Percentiles rank a stretch among this genome's conserved stretches.
phyloP scores from a whole-genome alignment of 2,329 filamentous ascomycete species.

The Decorospora gaudefroyi region DNA sequence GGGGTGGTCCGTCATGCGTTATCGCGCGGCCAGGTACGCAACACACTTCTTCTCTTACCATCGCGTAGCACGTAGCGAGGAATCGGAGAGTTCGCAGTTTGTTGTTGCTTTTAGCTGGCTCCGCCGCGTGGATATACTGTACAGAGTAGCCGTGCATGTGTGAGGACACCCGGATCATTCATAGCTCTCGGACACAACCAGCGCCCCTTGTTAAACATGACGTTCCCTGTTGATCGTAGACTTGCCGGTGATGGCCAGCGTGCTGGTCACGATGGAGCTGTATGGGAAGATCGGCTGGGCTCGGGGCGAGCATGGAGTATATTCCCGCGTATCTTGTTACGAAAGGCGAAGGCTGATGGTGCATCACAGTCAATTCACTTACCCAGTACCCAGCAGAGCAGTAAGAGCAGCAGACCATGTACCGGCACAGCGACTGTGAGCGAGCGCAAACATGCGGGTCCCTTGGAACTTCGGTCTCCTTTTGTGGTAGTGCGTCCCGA shows the following conservation, averaged over 20 bases:
- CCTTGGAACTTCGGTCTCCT: too few species aligned
- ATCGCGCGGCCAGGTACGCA: conserved; percentile 1
- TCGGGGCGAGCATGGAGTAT: too few species aligned
- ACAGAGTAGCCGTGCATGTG: background rate
- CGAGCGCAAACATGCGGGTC: too few species aligned
- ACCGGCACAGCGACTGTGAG: too few species aligned
- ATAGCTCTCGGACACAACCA: background rate
- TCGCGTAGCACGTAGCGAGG: background rate
- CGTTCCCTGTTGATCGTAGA: conserved; percentile 52
- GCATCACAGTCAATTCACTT: conserved; percentile 61
- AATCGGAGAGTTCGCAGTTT: background rate
- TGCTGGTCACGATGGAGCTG: conserved; percentile 63
- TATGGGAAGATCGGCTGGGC: conserved; percentile 40
- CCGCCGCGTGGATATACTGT: conserved; percentile 2
- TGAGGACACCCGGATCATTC: background rate
- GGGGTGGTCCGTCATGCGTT: conserved; percentile 14
- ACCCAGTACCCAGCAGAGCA: too few species aligned
- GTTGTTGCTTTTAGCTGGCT: background rate
- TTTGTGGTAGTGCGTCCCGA: too few species aligned
- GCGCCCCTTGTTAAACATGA: background rate
- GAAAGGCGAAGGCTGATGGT: conserved; percentile 5
- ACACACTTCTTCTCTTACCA: background rate
- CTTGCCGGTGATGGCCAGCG: conserved; percentile 60
- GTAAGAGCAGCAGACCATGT: too few species aligned
- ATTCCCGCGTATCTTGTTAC: too few species aligned